Base-by-base conservation (phyloP, 2,329 filamentous ascomycete genomes). In the Zelopaecilomyces penicillatus region DNA sequence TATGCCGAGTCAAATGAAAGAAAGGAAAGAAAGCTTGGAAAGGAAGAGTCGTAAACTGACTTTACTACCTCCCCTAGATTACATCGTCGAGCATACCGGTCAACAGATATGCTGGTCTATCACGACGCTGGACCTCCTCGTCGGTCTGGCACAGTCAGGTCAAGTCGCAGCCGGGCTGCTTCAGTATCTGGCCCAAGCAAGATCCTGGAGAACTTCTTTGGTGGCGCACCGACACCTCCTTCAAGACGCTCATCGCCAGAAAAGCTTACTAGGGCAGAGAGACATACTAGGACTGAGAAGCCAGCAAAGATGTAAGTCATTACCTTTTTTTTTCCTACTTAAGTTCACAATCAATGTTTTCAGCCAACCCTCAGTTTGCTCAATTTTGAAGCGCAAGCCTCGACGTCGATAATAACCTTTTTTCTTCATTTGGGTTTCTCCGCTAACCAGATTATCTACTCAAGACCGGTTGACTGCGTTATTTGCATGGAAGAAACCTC, bases 401-500 rank as follows among this genome's bases (percentile, higher is more conserved):
- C 19, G 19, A 19, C 19, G 19, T 19, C 19, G 19, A 19, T 2
- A 19, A 19, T 19, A 19, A 19, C 19, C 19, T 19, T 19, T 19
- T 19, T 19, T 19, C 19, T 19, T 19, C 19, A 19, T 19, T 19
- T 19, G 19, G 19, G 19, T 19, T 19, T 19, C 19, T 19, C 19
- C 19, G 19, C 19, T 19, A 19, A 19, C 19, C 19, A 19, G 19
- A 19, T 19, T 3, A 19, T 19, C 19, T 19, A 19, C 3, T 19
- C 19, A 19, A 19, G 19, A 19, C 19, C 3, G 2, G 74, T 83
- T 37, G 76, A 84, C 56, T 95, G 88, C 55, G 68, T 88, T 39
- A 78, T 77, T 27, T 95, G 88, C 59, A 67, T 82, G 57, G 82
- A 86, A 50, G 81, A 87, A 50, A 66, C 85, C 3, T 78, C 81